These are phyloP conservation scores for Chondrus crispus DNA, from an alignment of 23 red algal genomes.

Conservation along the genomic window DNA sequence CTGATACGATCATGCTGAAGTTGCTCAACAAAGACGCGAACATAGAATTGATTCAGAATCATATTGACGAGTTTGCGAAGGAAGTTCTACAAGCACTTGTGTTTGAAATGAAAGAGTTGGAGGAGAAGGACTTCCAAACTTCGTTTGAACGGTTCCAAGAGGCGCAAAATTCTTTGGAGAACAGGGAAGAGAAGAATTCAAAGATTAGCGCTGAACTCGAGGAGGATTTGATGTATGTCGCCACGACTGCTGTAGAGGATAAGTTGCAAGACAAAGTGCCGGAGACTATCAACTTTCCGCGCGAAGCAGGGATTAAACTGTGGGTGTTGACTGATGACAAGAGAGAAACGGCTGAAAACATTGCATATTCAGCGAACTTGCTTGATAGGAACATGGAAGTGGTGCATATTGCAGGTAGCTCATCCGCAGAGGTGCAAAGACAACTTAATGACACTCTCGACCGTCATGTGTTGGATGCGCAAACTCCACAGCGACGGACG, in stretches of 20 bases:
- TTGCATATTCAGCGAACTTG: conserved; percentile 79
- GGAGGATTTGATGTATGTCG: conserved; percentile 66
- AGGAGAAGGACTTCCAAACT: conserved; percentile 48
- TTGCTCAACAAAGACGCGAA: conserved; percentile 58
- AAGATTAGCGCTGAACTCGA: conserved; percentile 68
- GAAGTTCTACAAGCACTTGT: conserved; percentile 86
- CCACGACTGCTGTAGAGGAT: conserved; percentile 85
- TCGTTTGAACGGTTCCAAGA: conserved; percentile 69
- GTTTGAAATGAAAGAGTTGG: conserved; percentile 65
- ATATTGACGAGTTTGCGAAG: conserved; percentile 90
- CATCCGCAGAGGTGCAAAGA: conserved; percentile 21
- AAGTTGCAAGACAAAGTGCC: conserved; percentile 73
- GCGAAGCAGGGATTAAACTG: conserved; percentile 76
- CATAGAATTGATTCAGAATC: conserved; percentile 49
- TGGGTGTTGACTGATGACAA: conserved; percentile 96
- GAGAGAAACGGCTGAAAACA: conserved; percentile 92
- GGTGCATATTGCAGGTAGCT: conserved; percentile 52
- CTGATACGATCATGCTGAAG: conserved; percentile 85
- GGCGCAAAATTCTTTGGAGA: conserved; percentile 62
- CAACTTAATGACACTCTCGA: conserved; percentile 49
- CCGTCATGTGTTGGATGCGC: conserved; percentile 10
- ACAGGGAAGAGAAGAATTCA: conserved; percentile 42
- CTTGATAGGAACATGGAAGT: conserved; percentile 78
- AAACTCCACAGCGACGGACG: not conserved
- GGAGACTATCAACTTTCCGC: conserved; percentile 85